Evolutionary conservation across 1,284 basidiomycete genomes (phyloP).

Genomic region (Anthracocystis walkeri): DNA sequence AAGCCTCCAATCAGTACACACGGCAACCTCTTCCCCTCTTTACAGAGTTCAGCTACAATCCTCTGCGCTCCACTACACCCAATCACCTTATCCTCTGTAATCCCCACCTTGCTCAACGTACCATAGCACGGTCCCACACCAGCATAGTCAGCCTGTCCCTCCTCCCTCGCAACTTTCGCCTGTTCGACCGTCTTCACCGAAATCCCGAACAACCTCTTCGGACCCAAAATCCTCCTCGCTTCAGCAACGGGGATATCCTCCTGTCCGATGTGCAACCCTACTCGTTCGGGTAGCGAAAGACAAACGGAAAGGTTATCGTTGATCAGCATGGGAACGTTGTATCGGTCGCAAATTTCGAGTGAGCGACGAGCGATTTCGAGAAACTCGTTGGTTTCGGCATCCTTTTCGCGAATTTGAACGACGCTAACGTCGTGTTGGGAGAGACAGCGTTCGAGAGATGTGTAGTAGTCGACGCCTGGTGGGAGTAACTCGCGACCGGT

Average conservation of each 20-base stretch:
- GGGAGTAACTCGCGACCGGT: slow-evolving; percentile 85
- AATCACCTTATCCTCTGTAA: slow-evolving; percentile 63
- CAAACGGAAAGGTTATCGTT: slow-evolving; percentile 73
- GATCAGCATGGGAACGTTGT: slow-evolving; percentile 86
- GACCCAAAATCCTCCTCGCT: slow-evolving; percentile 76
- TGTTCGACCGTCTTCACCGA: slow-evolving; percentile 77
- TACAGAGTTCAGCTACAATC: slow-evolving; percentile 46
- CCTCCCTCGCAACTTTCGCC: slow-evolving; percentile 34
- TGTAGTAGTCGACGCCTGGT: slow-evolving; percentile 77
- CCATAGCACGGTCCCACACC: slow-evolving; percentile 78
- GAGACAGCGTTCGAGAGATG: slow-evolving; percentile 83
- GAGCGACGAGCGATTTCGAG: slow-evolving; percentile 80
- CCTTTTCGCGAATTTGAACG: slow-evolving; percentile 75
- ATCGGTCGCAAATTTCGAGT: slow-evolving; percentile 81
- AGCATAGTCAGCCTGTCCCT: slow-evolving; percentile 78
- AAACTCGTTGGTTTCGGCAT: slow-evolving; percentile 73
- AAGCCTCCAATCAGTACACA: slow-evolving; percentile 67
- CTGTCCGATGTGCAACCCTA: slow-evolving; percentile 91
- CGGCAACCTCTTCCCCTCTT: slow-evolving; percentile 41
- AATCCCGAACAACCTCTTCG: slow-evolving; percentile 81
- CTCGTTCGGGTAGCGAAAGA: slow-evolving; percentile 71
- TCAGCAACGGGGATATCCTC: slow-evolving; percentile 82
- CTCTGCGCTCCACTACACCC: slow-evolving; percentile 47
- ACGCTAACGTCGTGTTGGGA: slow-evolving; percentile 87
- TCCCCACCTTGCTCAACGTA: slow-evolving; percentile 68